Base-by-base conservation (phyloP, 164 flowering plant species). In the Dillenia turbinata region DNA sequence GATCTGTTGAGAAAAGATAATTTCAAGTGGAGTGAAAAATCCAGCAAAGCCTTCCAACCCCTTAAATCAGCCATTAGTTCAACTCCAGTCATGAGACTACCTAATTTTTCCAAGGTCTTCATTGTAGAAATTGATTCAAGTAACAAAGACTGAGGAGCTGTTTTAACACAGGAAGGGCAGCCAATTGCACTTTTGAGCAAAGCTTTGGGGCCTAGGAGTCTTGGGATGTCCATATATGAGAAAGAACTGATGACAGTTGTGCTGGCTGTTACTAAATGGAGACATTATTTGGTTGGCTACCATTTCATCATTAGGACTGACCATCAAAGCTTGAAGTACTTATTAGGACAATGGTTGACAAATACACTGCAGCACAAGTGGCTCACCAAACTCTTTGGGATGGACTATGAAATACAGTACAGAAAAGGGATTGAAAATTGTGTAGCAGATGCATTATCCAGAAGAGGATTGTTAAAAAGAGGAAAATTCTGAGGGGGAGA, bases 381-480 rank as follows among this genome's bases (percentile, higher is more conserved):
- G 47, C 6, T 62, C 19, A 16, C 22, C 54, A 62, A 62, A 22
- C 49, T 62, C 8, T 1, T 62, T 48, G 65, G 65, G 12, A 43
- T 9, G 43, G 49, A 51, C 44, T 62, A 33, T 33, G 44, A 19
- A 9, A 62, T 62, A 8, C 10, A 11, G n/a, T 62, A 62, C 16
- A 52, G 45, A 44, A 52, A 52, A 26, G 65, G 56, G 16, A 2
- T 0, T 26, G 65, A 62, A 9, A 52, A 62, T 43, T 11, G 2
- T 12, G 65, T 43, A 4, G 65, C 56, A n/a, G 65, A 62, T 62
- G 65, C 65, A 9, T 9, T 60, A 7, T 60, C 63, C 26, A 24
- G 26, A 24, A 24, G 26, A 24, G 26, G 26, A 24, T 24, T 24
- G 26, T 24, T 24, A 24, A 3, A n/a, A 24, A 24, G 26, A 24